Percentiles rank a stretch among this genome's conserved stretches.
Evolutionary conservation across 2,329 filamentous ascomycete genomes (phyloP).

Genomic region (Fusarium veterinarium): DNA sequence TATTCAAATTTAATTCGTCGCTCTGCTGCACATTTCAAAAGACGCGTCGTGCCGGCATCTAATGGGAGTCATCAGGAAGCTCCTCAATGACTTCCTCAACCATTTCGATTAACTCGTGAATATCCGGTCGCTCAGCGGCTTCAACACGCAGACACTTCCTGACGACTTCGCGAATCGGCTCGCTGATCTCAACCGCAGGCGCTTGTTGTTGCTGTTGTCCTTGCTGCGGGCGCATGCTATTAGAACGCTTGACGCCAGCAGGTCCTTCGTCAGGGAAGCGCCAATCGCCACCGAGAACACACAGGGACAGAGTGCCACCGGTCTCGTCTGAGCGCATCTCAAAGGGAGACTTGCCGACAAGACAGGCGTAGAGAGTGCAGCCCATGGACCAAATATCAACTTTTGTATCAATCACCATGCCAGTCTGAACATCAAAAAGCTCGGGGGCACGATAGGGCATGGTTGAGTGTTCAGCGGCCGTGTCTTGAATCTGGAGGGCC

Average conservation of each 20-base stretch:
- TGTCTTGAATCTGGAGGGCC: constrained; percentile 92
- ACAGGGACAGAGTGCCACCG: constrained; percentile 91
- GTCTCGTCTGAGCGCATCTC: constrained; percentile 97
- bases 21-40: not conserved
- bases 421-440: constrained; percentile 97
- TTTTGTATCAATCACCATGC: constrained; percentile 91
- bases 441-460: constrained; percentile 99
- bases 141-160: constrained; percentile 88
- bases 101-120: constrained; percentile 83
- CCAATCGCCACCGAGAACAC: constrained; percentile 94
- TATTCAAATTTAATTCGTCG: not conserved
- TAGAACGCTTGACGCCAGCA: constrained; percentile 62
- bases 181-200: constrained; percentile 72
- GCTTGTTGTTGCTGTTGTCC: constrained; percentile 47
- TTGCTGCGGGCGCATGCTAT: constrained; percentile 50
- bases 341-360: constrained; percentile 96
- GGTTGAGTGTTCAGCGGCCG: constrained; percentile 93
- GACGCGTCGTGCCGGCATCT: not conserved
- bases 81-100: constrained; percentile 78
- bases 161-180: constrained; percentile 87
- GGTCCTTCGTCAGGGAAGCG: constrained; percentile 90
- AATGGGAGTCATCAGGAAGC: constrained; percentile 66
- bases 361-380: constrained; percentile 96
- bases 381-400: constrained; percentile 98
- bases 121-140: constrained; percentile 86